Evolutionary conservation across 352 stramenopile genomes (phyloP).

Genomic region (Phytophthora hibernalis): DNA sequence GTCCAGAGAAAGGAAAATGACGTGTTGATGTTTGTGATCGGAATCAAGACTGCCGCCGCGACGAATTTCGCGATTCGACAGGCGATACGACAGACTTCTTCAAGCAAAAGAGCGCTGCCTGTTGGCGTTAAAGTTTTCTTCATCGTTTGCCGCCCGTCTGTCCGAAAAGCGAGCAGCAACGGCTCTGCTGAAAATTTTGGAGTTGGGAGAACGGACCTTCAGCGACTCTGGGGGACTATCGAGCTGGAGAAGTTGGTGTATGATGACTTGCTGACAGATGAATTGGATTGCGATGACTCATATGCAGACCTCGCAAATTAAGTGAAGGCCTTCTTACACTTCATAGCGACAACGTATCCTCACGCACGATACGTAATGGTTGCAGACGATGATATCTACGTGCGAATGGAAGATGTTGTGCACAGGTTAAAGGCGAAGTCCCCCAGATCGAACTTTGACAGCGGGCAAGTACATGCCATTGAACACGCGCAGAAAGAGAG

Average conservation of each 20-base stretch:
- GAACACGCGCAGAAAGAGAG: slow-evolving; percentile 29
- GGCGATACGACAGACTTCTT: slow-evolving; percentile 51
- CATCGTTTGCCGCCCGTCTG: slow-evolving; percentile 39
- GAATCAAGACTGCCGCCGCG: slow-evolving; percentile 50
- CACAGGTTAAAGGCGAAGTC: neutral
- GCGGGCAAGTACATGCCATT: slow-evolving; percentile 43
- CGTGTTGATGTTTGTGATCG: slow-evolving; percentile 39
- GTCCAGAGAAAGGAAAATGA: neutral
- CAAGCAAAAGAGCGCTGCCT: slow-evolving; percentile 16
- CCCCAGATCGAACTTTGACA: slow-evolving; percentile 7
- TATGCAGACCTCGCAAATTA: slow-evolving; percentile 48
- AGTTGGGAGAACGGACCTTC: neutral
- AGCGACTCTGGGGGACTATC: slow-evolving; percentile 21
- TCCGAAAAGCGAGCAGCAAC: neutral
- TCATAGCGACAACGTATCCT: slow-evolving; percentile 16
- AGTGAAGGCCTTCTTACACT: slow-evolving; percentile 47
- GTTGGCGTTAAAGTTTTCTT: slow-evolving; percentile 41
- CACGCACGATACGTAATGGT: slow-evolving; percentile 57
- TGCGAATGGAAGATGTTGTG: slow-evolving; percentile 41
- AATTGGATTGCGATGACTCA: slow-evolving; percentile 49
- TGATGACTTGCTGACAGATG: slow-evolving; percentile 46
- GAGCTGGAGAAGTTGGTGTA: slow-evolving; percentile 40
- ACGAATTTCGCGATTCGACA: slow-evolving; percentile 37
- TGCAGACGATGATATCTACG: slow-evolving; percentile 64
- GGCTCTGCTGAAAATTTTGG: neutral